Conservation (phyloP, 768 basidiomycete genomes). For the Suillus paluster region DNA sequence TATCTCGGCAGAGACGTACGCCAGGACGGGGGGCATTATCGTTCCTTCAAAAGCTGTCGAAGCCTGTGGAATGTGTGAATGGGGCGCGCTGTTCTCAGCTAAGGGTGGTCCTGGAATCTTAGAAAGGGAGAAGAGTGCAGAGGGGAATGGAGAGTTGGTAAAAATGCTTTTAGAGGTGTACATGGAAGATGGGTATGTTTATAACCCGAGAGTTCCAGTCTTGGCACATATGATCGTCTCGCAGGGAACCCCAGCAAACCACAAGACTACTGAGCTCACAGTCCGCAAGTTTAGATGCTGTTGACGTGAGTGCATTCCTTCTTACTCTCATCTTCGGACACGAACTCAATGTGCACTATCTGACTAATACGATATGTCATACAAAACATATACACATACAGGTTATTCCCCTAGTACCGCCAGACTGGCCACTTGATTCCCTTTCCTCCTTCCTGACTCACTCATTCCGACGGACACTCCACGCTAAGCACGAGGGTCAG, state of each 20-base stretch:
- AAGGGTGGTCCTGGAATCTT: constrained; percentile 34
- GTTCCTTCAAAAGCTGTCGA: constrained; percentile 68
- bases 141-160: constrained; percentile 61
- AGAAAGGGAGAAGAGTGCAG: constrained; percentile 44
- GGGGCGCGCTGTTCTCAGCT: constrained; percentile 31
- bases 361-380: neutral
- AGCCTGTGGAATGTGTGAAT: constrained; percentile 46
- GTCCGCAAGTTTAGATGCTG: constrained; percentile 73
- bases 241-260: constrained; percentile 61
- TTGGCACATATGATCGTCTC: constrained; percentile 5
- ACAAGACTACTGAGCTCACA: constrained; percentile 79
- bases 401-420: constrained; percentile 70
- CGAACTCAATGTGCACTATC: neutral
- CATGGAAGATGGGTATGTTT: constrained; percentile 71
- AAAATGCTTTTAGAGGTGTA: constrained; percentile 81
- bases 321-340: neutral
- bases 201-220: neutral
- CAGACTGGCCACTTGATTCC: constrained; percentile 73
- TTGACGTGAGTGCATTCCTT: constrained; percentile 60
- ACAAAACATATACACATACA: constrained; percentile 29
- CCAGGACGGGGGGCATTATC: constrained; percentile 77
- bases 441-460: constrained; percentile 80
- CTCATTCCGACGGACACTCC: constrained; percentile 76
- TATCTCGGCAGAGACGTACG: constrained; percentile 84
- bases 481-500: constrained; percentile 68